phyloP scores from a whole-genome alignment of 179 eudicot genomes.

The Heliamphora pulchella region DNA sequence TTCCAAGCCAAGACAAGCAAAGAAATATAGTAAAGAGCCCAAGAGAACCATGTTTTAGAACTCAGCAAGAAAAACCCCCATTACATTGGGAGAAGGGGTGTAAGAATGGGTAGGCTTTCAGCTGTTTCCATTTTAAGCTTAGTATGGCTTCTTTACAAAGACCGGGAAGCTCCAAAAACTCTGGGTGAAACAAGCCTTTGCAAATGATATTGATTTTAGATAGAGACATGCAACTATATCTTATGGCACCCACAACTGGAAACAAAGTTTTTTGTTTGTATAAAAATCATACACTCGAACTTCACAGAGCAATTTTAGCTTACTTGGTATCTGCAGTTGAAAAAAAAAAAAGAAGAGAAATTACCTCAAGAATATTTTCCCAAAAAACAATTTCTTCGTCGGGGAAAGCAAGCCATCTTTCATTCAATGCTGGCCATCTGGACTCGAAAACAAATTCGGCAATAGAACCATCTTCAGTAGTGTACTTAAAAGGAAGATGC shows the following conservation, averaged over 20 bases:
- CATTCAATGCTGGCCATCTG: slow-evolving; percentile 65
- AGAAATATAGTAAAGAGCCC: neutral
- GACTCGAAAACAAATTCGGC: slow-evolving; percentile 77
- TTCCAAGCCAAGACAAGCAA: neutral
- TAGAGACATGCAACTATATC: neutral
- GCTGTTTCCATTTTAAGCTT: neutral
- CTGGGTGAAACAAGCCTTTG: neutral
- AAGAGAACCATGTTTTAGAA: neutral
- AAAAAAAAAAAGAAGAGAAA: slow-evolving; percentile 10
- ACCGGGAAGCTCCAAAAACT: neutral
- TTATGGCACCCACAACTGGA: neutral
- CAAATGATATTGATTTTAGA: neutral
- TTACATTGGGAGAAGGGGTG: neutral
- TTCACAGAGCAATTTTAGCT: neutral
- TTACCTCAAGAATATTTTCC: slow-evolving; percentile 88
- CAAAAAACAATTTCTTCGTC: slow-evolving; percentile 64
- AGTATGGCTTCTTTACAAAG: no score
- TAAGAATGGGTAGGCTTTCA: neutral
- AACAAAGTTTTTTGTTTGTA: neutral
- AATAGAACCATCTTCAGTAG: slow-evolving; percentile 49
- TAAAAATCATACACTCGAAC: neutral
- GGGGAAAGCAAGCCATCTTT: slow-evolving; percentile 69
- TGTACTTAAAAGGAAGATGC: slow-evolving; percentile 70
- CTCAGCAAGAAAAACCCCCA: neutral
- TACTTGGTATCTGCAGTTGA: neutral